A percentile compares a stretch with the other conserved stretches of the same genome.
Evolutionary conservation across 1,284 basidiomycete genomes (phyloP).

Genomic region (Rhodotorula sp.): DNA sequence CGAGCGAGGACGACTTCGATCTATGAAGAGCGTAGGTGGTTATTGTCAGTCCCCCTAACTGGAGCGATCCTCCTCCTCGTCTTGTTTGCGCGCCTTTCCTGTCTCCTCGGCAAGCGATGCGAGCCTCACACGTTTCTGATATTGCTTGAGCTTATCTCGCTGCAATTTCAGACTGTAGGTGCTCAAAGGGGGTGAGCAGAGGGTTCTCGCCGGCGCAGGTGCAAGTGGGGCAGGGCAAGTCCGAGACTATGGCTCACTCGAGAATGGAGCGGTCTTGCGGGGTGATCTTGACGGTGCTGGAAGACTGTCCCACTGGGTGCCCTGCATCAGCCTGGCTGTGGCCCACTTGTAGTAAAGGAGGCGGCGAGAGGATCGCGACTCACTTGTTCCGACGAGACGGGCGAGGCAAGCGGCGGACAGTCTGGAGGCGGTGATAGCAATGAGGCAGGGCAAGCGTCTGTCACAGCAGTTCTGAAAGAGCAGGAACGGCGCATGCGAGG

Average conservation of each 20-base stretch:
- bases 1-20: slow-evolving; percentile 81
- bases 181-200: slow-evolving; percentile 38
- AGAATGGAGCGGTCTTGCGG: slow-evolving; percentile 88
- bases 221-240: background rate
- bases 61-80: background rate
- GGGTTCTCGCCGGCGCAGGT: slow-evolving; percentile 12
- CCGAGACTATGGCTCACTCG: slow-evolving; percentile 64
- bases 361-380: background rate
- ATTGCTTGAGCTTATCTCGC: slow-evolving; percentile 90
- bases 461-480: too few relatives aligned
- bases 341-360: background rate
- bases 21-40: slow-evolving; percentile 52
- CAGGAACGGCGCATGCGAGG: too few relatives aligned
- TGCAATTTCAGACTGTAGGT: slow-evolving; percentile 78
- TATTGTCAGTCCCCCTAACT: background rate
- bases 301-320: slow-evolving; percentile 29
- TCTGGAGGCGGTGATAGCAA: background rate
- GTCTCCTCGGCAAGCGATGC: too few relatives aligned
- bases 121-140: slow-evolving; percentile 77
- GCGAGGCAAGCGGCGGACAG: too few relatives aligned
- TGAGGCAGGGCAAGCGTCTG: too few relatives aligned
- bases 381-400: too few relatives aligned
- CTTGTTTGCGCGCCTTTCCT: background rate
- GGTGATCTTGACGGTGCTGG: slow-evolving; percentile 65
- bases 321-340: background rate